Base-by-base conservation (phyloP, 805 yeast genomes). In the Candida awuae region DNA sequence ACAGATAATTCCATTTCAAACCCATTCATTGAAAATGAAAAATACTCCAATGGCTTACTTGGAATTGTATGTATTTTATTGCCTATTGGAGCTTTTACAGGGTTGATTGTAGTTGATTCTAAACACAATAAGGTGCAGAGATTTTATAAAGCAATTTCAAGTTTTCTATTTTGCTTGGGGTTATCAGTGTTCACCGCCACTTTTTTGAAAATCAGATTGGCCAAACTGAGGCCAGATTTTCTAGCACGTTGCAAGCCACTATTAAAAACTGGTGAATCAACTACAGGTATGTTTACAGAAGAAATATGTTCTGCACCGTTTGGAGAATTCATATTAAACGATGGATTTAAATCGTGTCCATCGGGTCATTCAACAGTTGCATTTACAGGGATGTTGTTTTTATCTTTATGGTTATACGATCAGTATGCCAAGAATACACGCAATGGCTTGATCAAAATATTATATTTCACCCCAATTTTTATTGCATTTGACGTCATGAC, bases 211-310 rank as follows among this genome's bases (percentile, higher is more conserved):
- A 73, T 79, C 52, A 72, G 80, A 68, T 74, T 88, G 35, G 95
- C 95, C 1, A 75, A 94, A 55, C 80, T 80, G 38, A 70, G 97
- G 49, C 97, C 97, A 0, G 97, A 88, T 61, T 84, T 87, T 55
- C 61, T 90, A 42, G 82, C 82, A 7, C 69, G 97, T 47, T 88
- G 97, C 58, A 62, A 70, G 28, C 55, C 58, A 41, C 38, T 35
- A 3, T 19, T 84, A 0, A 48, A 30, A 8, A 19, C 2, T 7
- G 17, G 8, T 12, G 31, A 23, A 61, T 60, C 30, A 43, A 65
- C 35, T 58, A 50, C 32, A 61, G 10, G n/a, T 12, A 32, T 4
- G 26, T 41, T 12, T 52, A 49, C 38, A 50, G 32, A 49, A 8
- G 48, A 50, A 2, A 45, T 58, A 1, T 64, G 68, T 45, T 45